These are phyloP conservation scores for Amphirosellinia nigrospora DNA, from an alignment of 495 filamentous ascomycete genomes.

Conservation along the genomic window DNA sequence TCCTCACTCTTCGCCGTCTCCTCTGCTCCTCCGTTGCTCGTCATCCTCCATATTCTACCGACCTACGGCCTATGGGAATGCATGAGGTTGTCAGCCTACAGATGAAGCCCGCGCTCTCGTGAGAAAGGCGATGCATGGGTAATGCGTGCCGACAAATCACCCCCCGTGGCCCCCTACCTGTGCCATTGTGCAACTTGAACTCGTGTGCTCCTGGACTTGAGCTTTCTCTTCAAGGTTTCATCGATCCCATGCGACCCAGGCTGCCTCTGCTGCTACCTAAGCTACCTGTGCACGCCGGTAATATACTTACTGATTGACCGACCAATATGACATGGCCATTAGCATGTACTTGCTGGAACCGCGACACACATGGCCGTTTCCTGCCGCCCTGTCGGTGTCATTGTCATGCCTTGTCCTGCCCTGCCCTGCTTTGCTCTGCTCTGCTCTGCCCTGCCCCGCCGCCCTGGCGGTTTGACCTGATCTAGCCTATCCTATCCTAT, in stretches of 20 bases:
- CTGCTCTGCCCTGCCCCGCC: constrained; percentile 8
- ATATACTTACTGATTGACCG: constrained; percentile 16
- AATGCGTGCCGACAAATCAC: constrained; percentile 21
- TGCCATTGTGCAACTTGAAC: constrained; percentile 24
- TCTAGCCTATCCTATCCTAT: background rate
- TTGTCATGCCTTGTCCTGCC: no score
- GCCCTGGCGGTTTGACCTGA: no score
- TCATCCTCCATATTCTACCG: background rate
- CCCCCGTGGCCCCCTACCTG: constrained; percentile 12
- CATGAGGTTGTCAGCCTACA: constrained; percentile 30
- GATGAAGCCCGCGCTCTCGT: constrained; percentile 17
- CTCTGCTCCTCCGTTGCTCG: constrained; percentile 12
- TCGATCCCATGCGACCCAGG: constrained; percentile 13
- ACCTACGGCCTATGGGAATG: constrained; percentile 8
- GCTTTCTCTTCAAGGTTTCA: constrained; percentile 24
- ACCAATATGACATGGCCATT: constrained; percentile 5
- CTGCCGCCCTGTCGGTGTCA: no score
- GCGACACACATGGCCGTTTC: no score
- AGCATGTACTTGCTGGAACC: no score
- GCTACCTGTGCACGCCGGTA: constrained; percentile 22
- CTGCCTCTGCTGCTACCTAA: background rate
- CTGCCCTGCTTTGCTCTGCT: no score
- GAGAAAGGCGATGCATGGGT: constrained; percentile 14
- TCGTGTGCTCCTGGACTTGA: constrained; percentile 18
- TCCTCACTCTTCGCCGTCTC: background rate